Evolutionary conservation across 495 filamentous ascomycete species (phyloP), one percentile per base, ranked within the genome.

Genomic region (Aspergillus kassunensis): DNA sequence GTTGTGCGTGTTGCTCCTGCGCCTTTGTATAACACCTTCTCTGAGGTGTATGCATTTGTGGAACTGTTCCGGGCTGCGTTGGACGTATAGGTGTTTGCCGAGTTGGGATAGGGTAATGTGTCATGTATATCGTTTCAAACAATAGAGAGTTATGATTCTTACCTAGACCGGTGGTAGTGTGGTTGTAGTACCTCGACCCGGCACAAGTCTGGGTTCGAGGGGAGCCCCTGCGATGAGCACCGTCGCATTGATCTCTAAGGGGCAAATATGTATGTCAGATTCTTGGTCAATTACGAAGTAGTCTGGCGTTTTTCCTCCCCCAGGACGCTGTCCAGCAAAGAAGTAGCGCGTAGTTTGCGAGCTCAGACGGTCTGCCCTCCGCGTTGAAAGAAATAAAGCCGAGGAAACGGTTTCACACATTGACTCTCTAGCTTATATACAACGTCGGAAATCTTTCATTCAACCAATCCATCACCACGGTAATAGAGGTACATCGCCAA

Each of bases 1-100:
- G 93, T 98, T 31, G 80, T 98, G 9, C 78, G 93, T n/a, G 89
- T 95, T 4, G 91, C 92, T n/a, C 93, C 93, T 0, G 81, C 85
- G 44, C 92, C 93, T 27, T 60, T 97, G 43, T 98, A 96, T 67
- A 97, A 96, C 70, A 84, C 76, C 1, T 96, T 85, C 63, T 70
- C 65, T 41, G 93, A 98, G 62, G 86, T 89, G 7, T 88, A 82
- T 67, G 61, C 65, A 3, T 97, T 97, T 69, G 83, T 87, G 5
- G 59, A 80, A 53, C 79, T 62, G n/a, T 64, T 75, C 35, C 68
- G 64, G 56, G 53, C 54, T 13, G 68, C 72, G 8, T 42, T 75
- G 49, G 37, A 55, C 27, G 49, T 33, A 25, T 54, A 44, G 10
- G n/a, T 35, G 29, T 8, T 15, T 35, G 18, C 12, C 25, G 30